phyloP scores from a whole-genome alignment of 805 yeast species.

The Wickerhamomyces subpelliculosus region DNA sequence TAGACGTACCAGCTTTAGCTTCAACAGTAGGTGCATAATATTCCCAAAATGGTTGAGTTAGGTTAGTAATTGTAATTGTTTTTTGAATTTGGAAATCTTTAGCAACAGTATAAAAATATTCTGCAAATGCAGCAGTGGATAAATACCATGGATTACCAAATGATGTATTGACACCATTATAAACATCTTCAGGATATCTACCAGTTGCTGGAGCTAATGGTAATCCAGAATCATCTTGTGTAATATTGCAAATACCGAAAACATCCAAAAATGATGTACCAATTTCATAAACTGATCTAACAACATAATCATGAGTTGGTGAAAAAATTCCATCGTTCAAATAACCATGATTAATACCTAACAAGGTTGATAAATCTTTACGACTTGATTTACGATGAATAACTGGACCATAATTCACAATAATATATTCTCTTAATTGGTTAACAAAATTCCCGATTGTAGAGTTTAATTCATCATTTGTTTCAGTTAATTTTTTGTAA shows the following conservation, averaged over 20 bases:
- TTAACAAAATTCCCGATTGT: neutral
- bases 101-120: constrained; percentile 22
- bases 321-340: neutral
- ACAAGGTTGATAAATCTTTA: neutral
- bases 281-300: neutral
- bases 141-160: constrained; percentile 85
- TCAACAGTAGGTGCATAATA: neutral
- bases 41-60: neutral
- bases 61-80: neutral
- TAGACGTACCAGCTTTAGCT: no score
- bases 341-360: neutral
- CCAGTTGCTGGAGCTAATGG: constrained; percentile 43
- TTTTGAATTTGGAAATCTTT: constrained; percentile 1
- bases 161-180: constrained; percentile 54
- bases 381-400: neutral
- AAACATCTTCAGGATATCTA: constrained; percentile 71
- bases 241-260: neutral
- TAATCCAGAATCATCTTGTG: neutral
- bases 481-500: neutral
- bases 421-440: neutral
- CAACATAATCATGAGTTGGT: neutral
- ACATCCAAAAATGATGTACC: neutral
- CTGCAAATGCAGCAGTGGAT: constrained; percentile 28
- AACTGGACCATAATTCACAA: neutral
- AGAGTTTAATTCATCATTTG: neutral